Evolutionary conservation across 1,284 basidiomycete species (phyloP).

Genomic region (Fomitopsis betulina): DNA sequence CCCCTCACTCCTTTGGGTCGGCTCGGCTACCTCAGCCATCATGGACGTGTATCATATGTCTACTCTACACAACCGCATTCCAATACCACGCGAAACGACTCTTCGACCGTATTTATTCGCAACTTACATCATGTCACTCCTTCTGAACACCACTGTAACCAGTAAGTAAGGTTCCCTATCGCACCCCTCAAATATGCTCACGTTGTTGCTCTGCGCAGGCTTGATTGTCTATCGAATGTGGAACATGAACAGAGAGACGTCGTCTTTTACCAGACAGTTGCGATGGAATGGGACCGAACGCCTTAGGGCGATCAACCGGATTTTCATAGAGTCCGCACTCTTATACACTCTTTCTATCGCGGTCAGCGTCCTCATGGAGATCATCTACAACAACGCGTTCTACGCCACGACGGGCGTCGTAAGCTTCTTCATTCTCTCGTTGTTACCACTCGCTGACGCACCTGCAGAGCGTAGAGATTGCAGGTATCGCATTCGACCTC

Average conservation of each 20-base stretch:
- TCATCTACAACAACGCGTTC: slow-evolving; percentile 29
- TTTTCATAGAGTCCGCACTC: slow-evolving; percentile 35
- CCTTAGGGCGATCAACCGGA: slow-evolving; percentile 15
- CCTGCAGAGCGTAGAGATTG: neutral
- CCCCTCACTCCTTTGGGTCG: slow-evolving; percentile 20
- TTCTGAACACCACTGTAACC: neutral
- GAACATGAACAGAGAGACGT: slow-evolving; percentile 11
- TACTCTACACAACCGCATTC: neutral
- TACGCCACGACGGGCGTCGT: slow-evolving; percentile 18
- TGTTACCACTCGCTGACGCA: neutral
- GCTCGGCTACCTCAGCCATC: neutral
- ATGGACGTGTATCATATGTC: neutral
- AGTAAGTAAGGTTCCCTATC: neutral
- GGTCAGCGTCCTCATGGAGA: slow-evolving; percentile 30
- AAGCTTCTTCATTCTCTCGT: neutral
- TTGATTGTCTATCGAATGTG: slow-evolving; percentile 34
- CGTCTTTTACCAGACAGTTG: neutral
- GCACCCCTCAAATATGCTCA: neutral
- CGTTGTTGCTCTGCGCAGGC: slow-evolving; percentile 14
- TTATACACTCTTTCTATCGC: slow-evolving; percentile 33
- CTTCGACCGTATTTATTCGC: neutral
- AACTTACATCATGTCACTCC: neutral
- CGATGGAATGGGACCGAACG: neutral
- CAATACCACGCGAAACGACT: neutral
- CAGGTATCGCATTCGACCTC: slow-evolving; percentile 36